These are phyloP conservation scores for Dittrichia graveolens DNA, from an alignment of 129 eudicot species.

Conservation along the genomic window DNA sequence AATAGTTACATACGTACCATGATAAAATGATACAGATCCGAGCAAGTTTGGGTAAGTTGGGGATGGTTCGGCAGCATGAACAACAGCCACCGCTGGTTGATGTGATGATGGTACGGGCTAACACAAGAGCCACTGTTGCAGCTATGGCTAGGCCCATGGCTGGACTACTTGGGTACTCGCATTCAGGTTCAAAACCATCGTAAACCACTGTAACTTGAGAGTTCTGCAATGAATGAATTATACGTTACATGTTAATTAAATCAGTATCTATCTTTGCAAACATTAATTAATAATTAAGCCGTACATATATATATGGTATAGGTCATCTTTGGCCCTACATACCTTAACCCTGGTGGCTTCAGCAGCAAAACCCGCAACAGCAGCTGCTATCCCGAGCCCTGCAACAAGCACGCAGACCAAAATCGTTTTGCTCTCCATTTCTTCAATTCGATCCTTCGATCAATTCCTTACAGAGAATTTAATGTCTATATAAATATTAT, in stretches of 20 bases:
- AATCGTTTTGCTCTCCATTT: conserved; percentile 26
- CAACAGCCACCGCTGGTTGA: conserved; percentile 31
- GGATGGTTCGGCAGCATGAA: conserved; percentile 13
- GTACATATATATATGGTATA: too few relatives aligned
- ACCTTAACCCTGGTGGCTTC: conserved; percentile 38
- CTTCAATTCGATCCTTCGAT: too few relatives aligned
- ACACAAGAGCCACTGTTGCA: conserved; percentile 25
- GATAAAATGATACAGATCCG: conserved; percentile 22
- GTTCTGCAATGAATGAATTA: not conserved
- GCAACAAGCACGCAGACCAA: not conserved
- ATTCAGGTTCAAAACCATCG: not conserved
- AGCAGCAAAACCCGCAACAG: conserved; percentile 27
- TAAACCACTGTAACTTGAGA: not conserved
- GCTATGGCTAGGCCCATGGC: conserved; percentile 32
- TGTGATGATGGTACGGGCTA: conserved; percentile 27
- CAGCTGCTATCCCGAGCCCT: conserved; percentile 28
- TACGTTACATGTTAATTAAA: not conserved
- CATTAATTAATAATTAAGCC: too few relatives aligned
- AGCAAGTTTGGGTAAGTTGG: not conserved
- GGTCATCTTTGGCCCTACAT: not conserved
- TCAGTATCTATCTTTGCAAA: too few relatives aligned
- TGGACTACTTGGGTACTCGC: conserved; percentile 32
- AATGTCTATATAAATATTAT: too few relatives aligned
- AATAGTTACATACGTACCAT: conserved; percentile 14
- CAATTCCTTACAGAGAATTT: too few relatives aligned